Evolutionary conservation across 1,284 basidiomycete genomes (phyloP), one percentile per base, ranked within the genome.

Genomic region (Fomes fomentarius): DNA sequence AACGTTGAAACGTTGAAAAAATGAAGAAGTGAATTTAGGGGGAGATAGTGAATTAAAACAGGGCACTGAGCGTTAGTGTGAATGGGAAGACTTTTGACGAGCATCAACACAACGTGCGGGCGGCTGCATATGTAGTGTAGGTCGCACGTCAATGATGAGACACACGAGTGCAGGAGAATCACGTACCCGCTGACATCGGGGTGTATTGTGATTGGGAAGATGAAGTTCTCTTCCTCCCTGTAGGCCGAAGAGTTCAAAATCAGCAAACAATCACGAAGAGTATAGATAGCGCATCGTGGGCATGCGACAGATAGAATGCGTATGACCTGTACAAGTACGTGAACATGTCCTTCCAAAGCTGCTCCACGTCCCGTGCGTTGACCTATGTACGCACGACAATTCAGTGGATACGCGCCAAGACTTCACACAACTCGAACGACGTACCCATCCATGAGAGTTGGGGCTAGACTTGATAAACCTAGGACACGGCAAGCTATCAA

Each of bases 261-360:
- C 31, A 31, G 28, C 25, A 8, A 3, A 17, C 40, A 24, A 24
- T 41, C 11, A 14, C 40, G 17, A 17, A 26, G 31, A 21, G 31
- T 15, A 44, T 10, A n/a, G n/a, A n/a, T n/a, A n/a, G n/a, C n/a
- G n/a, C n/a, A n/a, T n/a, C n/a, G n/a, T n/a, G n/a, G n/a, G n/a
- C n/a, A 41, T 11, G 19, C 10, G 21, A 10, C 7, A 21, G 22
- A 28, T 15, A 10, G 8, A 19, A 41, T 19, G 43, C 30, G 54
- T 54, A 47, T 44, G 56, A 81, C 83, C 77, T 71, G 66, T 87
- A 90, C 47, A 81, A 79, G 66, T 91, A 91, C 0, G 80, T 76
- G 66, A 90, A 91, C 54, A 77, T 84, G 67, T 89, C 87, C 67
- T 87, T 89, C 89, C 89, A 91, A 30, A 91, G 78, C 55, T 89